Percentiles rank a stretch among this genome's conserved stretches.
Evolutionary conservation across 768 basidiomycete genomes (phyloP).

Genomic region (Dioszegia aurantiaca): DNA sequence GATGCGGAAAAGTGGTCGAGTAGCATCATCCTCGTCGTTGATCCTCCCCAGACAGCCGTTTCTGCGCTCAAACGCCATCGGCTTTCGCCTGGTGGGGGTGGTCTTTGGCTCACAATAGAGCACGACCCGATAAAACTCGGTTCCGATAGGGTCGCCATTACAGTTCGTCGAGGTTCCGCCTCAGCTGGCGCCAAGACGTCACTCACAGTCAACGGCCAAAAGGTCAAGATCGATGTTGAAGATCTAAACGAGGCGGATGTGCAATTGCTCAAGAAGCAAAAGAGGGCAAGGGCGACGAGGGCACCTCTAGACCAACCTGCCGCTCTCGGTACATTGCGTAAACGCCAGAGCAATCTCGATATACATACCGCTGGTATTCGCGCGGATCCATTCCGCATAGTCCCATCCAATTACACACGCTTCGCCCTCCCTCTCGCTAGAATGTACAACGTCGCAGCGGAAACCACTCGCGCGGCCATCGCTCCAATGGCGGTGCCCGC

Average conservation of each 20-base stretch:
- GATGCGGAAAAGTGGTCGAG: constrained; percentile 81
- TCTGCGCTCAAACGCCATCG: constrained; percentile 81
- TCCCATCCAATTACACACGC: constrained; percentile 27
- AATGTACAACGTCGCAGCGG: constrained; percentile 43
- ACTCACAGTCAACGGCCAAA: constrained; percentile 85
- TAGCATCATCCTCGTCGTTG: constrained; percentile 60
- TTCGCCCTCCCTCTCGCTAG: constrained; percentile 38
- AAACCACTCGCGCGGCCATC: constrained; percentile 43
- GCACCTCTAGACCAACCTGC: constrained; percentile 87
- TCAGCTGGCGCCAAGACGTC: constrained; percentile 59
- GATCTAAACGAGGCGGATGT: constrained; percentile 83
- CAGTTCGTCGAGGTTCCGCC: constrained; percentile 69
- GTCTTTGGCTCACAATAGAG: constrained; percentile 86
- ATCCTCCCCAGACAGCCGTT: constrained; percentile 82
- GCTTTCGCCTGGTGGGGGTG: constrained; percentile 80
- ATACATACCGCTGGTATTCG: constrained; percentile 18
- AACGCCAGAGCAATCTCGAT: constrained; percentile 33
- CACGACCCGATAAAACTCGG: constrained; percentile 77
- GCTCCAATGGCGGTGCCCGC: constrained; percentile 39
- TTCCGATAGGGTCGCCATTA: constrained; percentile 70
- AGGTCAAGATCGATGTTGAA: constrained; percentile 78
- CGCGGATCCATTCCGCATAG: constrained; percentile 52
- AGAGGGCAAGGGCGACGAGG: constrained; percentile 77
- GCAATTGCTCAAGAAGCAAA: constrained; percentile 74
- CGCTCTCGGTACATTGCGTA: constrained; percentile 40